Conservation (phyloP, 129 eudicot species). For the Lonicera japonica region DNA sequence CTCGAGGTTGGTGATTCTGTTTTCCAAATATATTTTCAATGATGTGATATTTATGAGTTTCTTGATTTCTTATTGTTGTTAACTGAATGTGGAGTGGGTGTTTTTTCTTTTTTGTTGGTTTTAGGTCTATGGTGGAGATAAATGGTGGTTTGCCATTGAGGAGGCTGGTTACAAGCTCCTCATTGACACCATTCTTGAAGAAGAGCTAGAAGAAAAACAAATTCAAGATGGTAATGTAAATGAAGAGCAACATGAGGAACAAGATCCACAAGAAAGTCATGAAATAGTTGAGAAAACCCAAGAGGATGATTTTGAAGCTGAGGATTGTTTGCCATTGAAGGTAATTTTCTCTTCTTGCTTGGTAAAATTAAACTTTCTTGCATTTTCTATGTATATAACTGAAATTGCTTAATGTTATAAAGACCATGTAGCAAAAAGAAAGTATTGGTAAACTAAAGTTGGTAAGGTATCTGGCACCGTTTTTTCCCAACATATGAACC, state of each 20-base stretch:
- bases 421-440: neutral
- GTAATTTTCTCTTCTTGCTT: neutral
- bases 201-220: neutral
- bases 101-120: neutral
- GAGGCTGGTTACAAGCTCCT: conserved; percentile 26
- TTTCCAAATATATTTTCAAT: neutral
- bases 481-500: too few relatives aligned
- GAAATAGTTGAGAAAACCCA: neutral
- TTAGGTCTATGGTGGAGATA: conserved; percentile 12
- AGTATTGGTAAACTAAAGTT: neutral
- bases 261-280: neutral
- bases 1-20: conserved; percentile 32
- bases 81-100: too few relatives aligned
- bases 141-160: conserved; percentile 30
- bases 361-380: too few relatives aligned
- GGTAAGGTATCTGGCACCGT: too few relatives aligned
- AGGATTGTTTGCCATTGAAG: neutral
- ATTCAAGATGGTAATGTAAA: neutral
- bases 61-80: neutral
- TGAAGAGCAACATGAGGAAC: conserved; percentile 3
- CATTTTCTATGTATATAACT: neutral
- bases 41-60: neutral
- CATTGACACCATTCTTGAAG: conserved; percentile 29
- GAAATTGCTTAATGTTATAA: too few relatives aligned
- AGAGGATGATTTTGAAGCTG: neutral